phyloP scores from a whole-genome alignment of 2,329 filamentous ascomycete species.

The Monilinia polystroma region DNA sequence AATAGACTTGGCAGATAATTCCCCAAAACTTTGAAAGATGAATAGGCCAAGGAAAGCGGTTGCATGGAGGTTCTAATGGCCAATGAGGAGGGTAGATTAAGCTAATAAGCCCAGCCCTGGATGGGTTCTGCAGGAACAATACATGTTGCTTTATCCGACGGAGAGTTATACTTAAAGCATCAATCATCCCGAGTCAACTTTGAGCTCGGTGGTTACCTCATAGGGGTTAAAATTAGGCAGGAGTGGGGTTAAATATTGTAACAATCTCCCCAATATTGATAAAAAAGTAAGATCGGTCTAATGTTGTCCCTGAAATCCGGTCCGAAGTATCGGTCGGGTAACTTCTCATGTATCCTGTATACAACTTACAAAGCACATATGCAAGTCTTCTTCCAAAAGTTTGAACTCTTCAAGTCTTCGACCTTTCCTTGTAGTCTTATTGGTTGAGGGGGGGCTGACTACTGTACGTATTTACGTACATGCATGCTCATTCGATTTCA shows the following conservation, averaged over 20 bases:
- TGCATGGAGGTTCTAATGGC: not conserved
- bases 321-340: not conserved
- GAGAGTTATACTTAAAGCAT: not conserved
- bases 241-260: not conserved
- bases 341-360: not conserved
- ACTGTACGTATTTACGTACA: not conserved
- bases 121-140: not conserved
- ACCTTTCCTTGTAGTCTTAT: not conserved
- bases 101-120: not conserved
- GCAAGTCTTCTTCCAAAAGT: not conserved
- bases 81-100: not conserved
- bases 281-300: conserved; percentile 4
- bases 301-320: conserved; percentile 1
- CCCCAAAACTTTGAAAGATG: not conserved
- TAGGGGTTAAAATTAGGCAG: not conserved
- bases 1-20: conserved; percentile 5
- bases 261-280: conserved; percentile 9
- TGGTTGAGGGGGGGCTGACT: not conserved
- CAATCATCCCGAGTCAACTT: not conserved
- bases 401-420: not conserved
- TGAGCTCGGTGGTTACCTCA: not conserved
- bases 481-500: conserved; percentile 3
- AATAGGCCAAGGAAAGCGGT: not conserved
- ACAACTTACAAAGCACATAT: not conserved
- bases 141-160: not conserved